Percentiles rank a stretch among this genome's conserved stretches.
These are phyloP conservation scores for Tylopilus subfusipes DNA, from an alignment of 768 basidiomycete genomes.

Conservation along the genomic window DNA sequence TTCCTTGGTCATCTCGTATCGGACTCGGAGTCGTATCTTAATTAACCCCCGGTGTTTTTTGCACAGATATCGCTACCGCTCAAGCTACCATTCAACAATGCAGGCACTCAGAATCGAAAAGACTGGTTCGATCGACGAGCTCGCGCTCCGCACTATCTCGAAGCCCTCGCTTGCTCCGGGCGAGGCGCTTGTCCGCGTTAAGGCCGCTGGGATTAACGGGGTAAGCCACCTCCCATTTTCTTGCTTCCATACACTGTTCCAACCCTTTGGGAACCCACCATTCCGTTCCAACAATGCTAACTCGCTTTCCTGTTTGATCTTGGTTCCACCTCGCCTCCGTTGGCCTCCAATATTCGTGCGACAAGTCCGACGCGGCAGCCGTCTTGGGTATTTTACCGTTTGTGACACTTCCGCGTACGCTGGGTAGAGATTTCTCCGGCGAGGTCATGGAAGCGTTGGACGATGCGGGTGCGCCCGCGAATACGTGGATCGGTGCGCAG, in stretches of 20 bases:
- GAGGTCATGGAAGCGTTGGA: slow-evolving; percentile 34
- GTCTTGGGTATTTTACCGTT: slow-evolving; percentile 28
- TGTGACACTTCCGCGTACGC: slow-evolving; percentile 32
- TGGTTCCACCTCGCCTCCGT: background rate
- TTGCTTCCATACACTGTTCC: background rate
- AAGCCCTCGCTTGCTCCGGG: slow-evolving; percentile 30
- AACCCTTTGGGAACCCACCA: background rate
- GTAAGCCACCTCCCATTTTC: slow-evolving; percentile 15
- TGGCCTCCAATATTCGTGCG: background rate
- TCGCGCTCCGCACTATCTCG: slow-evolving; percentile 20
- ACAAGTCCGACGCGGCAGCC: slow-evolving; percentile 31
- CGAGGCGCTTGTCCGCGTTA: slow-evolving; percentile 33
- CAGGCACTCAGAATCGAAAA: slow-evolving; percentile 32
- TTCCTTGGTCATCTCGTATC: background rate
- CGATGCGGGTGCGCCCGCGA: slow-evolving; percentile 12
- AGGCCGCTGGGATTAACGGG: slow-evolving; percentile 33
- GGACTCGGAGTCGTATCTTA: background rate
- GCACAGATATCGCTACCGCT: background rate
- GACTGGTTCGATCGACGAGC: slow-evolving; percentile 30
- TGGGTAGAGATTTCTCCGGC: slow-evolving; percentile 34
- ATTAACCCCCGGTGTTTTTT: background rate
- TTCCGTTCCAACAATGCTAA: background rate
- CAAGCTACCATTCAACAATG: slow-evolving; percentile 19
- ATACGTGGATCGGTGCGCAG: slow-evolving; percentile 27
- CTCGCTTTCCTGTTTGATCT: background rate